These are phyloP conservation scores for Angomonas ambiguus DNA, from an alignment of 208 protist species.

Conservation along the genomic window DNA sequence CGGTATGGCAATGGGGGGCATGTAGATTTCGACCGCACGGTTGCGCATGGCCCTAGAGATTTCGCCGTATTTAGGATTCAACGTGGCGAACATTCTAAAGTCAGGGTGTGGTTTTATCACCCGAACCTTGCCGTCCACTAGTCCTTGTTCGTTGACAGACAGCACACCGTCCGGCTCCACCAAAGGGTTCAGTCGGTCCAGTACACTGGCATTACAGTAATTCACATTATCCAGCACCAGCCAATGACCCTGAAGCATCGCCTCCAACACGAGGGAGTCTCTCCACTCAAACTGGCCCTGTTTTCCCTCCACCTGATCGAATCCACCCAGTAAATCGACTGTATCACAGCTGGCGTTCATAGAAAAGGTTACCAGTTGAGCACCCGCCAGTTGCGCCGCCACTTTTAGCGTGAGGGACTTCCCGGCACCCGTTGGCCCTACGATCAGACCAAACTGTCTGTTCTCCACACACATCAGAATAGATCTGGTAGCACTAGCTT, in stretches of 20 bases:
- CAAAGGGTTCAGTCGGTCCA: constrained; percentile 99
- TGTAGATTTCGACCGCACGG: constrained; percentile 97
- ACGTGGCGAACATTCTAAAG: constrained; percentile 99
- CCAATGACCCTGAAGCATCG: constrained; percentile 96
- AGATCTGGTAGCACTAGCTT: constrained; percentile 62
- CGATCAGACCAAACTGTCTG: constrained; percentile 95
- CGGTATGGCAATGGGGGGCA: constrained; percentile 75
- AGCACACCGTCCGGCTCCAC: constrained; percentile 96
- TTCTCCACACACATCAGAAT: constrained; percentile 89
- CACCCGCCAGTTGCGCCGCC: constrained; percentile 90
- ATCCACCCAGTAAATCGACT: constrained; percentile 98
- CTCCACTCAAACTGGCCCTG: constrained; percentile 99
- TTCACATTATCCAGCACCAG: constrained; percentile 99
- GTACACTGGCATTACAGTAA: constrained; percentile 98
- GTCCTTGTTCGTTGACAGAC: constrained; percentile 95
- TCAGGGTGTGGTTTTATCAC: constrained; percentile 94
- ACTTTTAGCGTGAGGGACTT: constrained; percentile 96
- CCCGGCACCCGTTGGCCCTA: constrained; percentile 92
- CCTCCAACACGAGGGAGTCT: constrained; percentile 97
- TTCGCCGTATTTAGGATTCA: constrained; percentile 98
- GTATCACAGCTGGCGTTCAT: constrained; percentile 98
- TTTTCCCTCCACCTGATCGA: constrained; percentile 97
- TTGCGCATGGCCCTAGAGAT: constrained; percentile 99
- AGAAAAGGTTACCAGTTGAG: constrained; percentile 93
- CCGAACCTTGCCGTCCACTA: constrained; percentile 91